Percentiles rank a stretch among this genome's conserved stretches.
phyloP scores from a whole-genome alignment of 2,329 filamentous ascomycete species.

The Paecilomyces dactylethromorphus region DNA sequence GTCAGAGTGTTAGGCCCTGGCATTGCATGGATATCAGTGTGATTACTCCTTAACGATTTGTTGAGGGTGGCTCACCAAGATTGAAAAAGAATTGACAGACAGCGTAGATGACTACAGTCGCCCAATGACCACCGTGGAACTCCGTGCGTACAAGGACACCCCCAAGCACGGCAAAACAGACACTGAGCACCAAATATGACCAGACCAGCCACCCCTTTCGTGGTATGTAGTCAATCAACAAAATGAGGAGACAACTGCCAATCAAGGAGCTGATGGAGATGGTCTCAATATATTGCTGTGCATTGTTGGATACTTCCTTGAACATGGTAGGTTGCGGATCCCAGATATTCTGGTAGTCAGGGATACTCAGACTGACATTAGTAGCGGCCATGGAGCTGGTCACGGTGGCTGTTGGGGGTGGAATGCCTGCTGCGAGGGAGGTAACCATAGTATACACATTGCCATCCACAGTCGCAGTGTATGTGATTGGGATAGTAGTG shows the following conservation, averaged over 20 bases:
- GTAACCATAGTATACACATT: conserved; percentile 22
- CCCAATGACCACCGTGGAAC: conserved; percentile 9
- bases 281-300: conserved; percentile 12
- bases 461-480: conserved; percentile 25
- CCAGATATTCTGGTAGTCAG: conserved; percentile 4
- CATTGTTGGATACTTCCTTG: conserved; percentile 1
- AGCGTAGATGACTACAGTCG: conserved; percentile 30
- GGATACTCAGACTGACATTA: not conserved
- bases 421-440: conserved; percentile 19
- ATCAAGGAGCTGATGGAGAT: conserved; percentile 22
- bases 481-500: conserved; percentile 17
- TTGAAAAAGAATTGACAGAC: conserved; percentile 37
- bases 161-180: conserved; percentile 3
- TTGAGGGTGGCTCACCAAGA: conserved; percentile 17
- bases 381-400: conserved; percentile 2
- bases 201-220: conserved; percentile 3
- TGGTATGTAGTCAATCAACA: conserved; percentile 3
- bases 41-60: not conserved
- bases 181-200: conserved; percentile 1
- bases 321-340: conserved; percentile 4
- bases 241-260: conserved; percentile 10
- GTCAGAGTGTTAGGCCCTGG: conserved; percentile 19
- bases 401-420: conserved; percentile 3
- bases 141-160: not conserved
- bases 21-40: not conserved